A percentile compares a stretch with the other conserved stretches of the same genome.
phyloP scores from a whole-genome alignment of 148 eudicot genomes.

The Polygonum aviculare region DNA sequence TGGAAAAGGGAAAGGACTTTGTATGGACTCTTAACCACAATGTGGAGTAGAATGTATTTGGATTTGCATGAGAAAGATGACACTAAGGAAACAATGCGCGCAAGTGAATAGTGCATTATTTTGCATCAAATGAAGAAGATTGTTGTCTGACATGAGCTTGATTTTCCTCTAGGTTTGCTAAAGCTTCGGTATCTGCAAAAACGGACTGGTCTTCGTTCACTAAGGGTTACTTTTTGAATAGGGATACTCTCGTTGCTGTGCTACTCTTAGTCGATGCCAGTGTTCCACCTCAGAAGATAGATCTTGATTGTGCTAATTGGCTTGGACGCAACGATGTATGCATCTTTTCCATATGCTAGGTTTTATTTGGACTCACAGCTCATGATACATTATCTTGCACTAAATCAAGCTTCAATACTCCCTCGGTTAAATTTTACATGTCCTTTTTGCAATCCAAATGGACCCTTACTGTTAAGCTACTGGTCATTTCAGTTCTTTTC shows the following conservation, averaged over 20 bases:
- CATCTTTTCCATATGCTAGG: background rate
- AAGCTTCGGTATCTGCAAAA: slow-evolving; percentile 83
- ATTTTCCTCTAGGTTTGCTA: slow-evolving; percentile 60
- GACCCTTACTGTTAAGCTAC: background rate
- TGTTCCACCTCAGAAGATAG: slow-evolving; percentile 94
- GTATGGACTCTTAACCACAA: background rate
- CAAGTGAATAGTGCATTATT: too few relatives aligned
- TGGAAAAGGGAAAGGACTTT: background rate
- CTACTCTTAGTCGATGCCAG: slow-evolving; percentile 88
- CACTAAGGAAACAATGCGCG: background rate
- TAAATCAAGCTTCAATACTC: background rate
- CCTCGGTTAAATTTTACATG: too few relatives aligned
- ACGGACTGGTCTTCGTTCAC: slow-evolving; percentile 99
- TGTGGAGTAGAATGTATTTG: background rate
- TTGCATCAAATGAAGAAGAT: background rate
- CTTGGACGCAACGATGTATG: slow-evolving; percentile 86
- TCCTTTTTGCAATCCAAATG: too few relatives aligned
- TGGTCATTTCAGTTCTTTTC: background rate
- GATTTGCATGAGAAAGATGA: background rate
- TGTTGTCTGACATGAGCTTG: background rate
- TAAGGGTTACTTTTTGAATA: slow-evolving; percentile 88
- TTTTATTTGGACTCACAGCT: too few relatives aligned
- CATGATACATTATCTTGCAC: too few relatives aligned
- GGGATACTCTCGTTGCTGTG: slow-evolving; percentile 74
- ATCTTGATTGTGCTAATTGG: slow-evolving; percentile 98